Percentiles rank a stretch among this genome's conserved stretches.
phyloP scores from a whole-genome alignment of 164 flowering plant genomes.

The Paratinospora sagittata region DNA sequence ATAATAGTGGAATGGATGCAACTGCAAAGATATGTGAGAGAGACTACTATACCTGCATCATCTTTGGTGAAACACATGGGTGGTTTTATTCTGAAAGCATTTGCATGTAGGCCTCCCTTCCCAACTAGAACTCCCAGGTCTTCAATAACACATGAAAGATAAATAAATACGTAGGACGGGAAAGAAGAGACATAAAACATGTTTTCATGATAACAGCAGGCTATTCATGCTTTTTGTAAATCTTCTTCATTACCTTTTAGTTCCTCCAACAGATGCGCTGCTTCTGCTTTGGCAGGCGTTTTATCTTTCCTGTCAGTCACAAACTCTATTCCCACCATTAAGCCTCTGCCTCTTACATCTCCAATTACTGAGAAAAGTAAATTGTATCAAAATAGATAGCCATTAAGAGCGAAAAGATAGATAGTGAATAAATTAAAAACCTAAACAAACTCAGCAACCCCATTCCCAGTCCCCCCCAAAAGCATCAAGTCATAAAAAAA shows the following conservation, averaged over 20 bases:
- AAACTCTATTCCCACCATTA: conserved; percentile 91
- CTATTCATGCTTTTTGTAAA: not conserved
- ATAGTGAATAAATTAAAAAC: not conserved
- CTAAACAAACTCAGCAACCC: not conserved
- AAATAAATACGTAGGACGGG: conserved; percentile 6
- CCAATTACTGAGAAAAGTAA: conserved; percentile 62
- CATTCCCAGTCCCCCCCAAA: not conserved
- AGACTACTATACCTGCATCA: conserved; percentile 65
- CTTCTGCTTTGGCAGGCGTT: conserved; percentile 93
- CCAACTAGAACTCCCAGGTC: conserved; percentile 90
- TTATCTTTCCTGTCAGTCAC: conserved; percentile 80
- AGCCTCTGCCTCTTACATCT: conserved; percentile 91
- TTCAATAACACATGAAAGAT: conserved; percentile 21
- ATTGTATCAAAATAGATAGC: not conserved
- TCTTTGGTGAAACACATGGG: conserved; percentile 94
- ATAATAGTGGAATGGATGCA: not conserved
- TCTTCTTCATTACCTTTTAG: conserved; percentile 52
- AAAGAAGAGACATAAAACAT: not conserved
- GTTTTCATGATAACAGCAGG: not conserved
- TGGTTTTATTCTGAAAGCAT: conserved; percentile 90
- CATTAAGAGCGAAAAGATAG: not conserved
- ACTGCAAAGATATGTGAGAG: not conserved
- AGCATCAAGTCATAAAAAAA: not conserved
- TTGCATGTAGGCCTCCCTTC: conserved; percentile 90
- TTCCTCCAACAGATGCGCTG: conserved; percentile 71